A percentile compares a stretch with the other conserved stretches of the same genome.
Conservation (phyloP, 768 basidiomycete genomes). For the Tulasnella calospora region DNA sequence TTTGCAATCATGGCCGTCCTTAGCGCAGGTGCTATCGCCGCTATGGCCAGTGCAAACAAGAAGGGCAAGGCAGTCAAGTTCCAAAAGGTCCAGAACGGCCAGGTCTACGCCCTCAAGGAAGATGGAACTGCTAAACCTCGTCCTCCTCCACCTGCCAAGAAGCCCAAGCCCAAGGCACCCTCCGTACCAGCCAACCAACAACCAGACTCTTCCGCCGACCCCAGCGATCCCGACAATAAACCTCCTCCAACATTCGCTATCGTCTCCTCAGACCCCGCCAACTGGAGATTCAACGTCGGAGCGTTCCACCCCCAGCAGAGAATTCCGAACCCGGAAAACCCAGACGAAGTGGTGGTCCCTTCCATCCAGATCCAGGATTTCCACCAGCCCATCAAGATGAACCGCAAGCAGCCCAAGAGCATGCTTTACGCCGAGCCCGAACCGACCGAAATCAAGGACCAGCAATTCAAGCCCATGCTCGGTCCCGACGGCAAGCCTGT, state of each 20-base stretch:
- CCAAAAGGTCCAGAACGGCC: slow-evolving; percentile 1
- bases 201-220: not conserved
- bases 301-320: slow-evolving; percentile 56
- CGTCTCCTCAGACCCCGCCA: slow-evolving; percentile 48
- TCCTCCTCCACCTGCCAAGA: not conserved
- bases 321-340: slow-evolving; percentile 31
- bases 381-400: slow-evolving; percentile 74
- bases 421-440: slow-evolving; percentile 14
- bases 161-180: not conserved
- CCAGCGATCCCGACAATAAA: not conserved
- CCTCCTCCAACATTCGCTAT: slow-evolving; percentile 35
- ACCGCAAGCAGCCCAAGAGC: slow-evolving; percentile 69
- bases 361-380: slow-evolving; percentile 61
- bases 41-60: not conserved
- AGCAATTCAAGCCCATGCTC: slow-evolving; percentile 29
- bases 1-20: not conserved
- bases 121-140: not conserved
- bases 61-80: not conserved
- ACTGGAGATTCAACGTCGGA: slow-evolving; percentile 91
- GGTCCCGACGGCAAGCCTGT: slow-evolving; percentile 82
- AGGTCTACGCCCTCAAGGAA: not conserved
- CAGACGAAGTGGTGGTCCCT: slow-evolving; percentile 42
- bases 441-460: slow-evolving; percentile 26
- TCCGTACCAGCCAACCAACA: not conserved
- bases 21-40: not conserved